Evolutionary conservation across 2,329 filamentous ascomycete species (phyloP), one percentile per base, ranked within the genome.

Genomic region (Amylocarpus encephaloides): DNA sequence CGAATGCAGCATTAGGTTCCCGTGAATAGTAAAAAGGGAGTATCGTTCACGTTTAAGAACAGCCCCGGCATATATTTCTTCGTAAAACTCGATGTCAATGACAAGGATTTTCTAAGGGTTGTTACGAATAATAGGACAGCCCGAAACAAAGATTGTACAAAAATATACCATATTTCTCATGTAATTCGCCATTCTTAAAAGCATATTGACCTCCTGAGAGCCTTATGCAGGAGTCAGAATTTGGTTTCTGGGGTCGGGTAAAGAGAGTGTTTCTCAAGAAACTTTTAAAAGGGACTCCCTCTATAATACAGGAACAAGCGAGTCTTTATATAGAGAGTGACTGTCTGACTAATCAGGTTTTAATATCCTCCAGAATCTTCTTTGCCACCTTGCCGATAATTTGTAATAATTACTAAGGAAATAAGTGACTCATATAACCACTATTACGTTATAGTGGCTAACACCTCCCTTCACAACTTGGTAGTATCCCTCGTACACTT

Each of bases 101-200:
- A 63, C 58, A 44, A 64, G 62, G 10, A 64, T 47, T 52, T 64
- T 59, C 36, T 55, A 49, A 22, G 61, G 62, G 15, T 55, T 59
- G 44, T 62, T 62, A 10, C 62, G 57, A 13, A 64, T 49, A 29
- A 64, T 56, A 1, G 62, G 60, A 10, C 62, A 60, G 30, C 13
- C n/a, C 33, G 9, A 18, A 13, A 43, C 6, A 22, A 19, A 22
- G 36, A 3, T 15, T 3, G 13, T 9, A 13, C n/a, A 47, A 38
- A 6, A 34, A 26, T 39, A 43, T 52, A 59, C 59, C 59, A 50
- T 64, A 65, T 45, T 52, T 43, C 16, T 61, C 30, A 46, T 64
- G 62, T 41, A 65, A 55, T 18, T 35, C 38, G 39, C 51, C 51
- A 39, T 64, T 62, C 26, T 57, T 45, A 4, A 44, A 44, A 40